phyloP scores from a whole-genome alignment of 1,284 basidiomycete genomes.

The Mycosarcoma maydis region DNA sequence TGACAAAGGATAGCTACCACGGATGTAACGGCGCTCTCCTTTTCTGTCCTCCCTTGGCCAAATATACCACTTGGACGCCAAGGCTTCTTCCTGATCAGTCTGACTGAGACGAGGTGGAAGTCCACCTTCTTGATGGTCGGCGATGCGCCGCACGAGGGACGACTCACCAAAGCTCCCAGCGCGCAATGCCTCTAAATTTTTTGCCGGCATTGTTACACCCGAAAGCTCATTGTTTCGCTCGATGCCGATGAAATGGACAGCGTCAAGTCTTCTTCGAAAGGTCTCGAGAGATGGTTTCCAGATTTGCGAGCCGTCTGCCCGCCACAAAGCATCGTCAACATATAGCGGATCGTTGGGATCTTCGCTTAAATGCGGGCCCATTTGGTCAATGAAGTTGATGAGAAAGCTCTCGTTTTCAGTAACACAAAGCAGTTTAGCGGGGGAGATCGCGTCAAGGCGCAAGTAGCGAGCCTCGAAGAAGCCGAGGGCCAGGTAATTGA shows the following conservation, averaged over 20 bases:
- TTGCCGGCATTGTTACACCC: conserved; percentile 40
- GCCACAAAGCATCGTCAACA: conserved; percentile 4
- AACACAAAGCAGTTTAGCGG: conserved; percentile 10
- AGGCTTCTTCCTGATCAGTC: background rate
- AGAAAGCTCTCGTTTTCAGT: background rate
- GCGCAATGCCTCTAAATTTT: conserved; percentile 24
- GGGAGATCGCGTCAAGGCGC: background rate
- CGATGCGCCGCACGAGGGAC: conserved; percentile 1
- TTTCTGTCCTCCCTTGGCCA: conserved; percentile 1
- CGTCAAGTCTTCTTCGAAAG: conserved; percentile 7
- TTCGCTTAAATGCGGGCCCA: background rate
- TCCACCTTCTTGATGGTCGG: background rate
- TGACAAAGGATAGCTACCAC: background rate
- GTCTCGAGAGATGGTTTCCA: conserved; percentile 4
- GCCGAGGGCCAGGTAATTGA: conserved; percentile 27
- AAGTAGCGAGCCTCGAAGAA: background rate
- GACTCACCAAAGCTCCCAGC: conserved; percentile 19
- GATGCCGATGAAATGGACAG: conserved; percentile 16
- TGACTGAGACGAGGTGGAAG: conserved; percentile 3
- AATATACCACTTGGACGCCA: conserved; percentile 1
- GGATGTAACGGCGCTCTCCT: conserved; percentile 1
- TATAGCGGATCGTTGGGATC: background rate
- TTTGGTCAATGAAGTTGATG: background rate
- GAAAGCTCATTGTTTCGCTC: conserved; percentile 31
- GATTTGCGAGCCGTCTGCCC: background rate